Base-by-base conservation (phyloP, 2,329 filamentous ascomycete genomes). In the Xylaria sp. region DNA sequence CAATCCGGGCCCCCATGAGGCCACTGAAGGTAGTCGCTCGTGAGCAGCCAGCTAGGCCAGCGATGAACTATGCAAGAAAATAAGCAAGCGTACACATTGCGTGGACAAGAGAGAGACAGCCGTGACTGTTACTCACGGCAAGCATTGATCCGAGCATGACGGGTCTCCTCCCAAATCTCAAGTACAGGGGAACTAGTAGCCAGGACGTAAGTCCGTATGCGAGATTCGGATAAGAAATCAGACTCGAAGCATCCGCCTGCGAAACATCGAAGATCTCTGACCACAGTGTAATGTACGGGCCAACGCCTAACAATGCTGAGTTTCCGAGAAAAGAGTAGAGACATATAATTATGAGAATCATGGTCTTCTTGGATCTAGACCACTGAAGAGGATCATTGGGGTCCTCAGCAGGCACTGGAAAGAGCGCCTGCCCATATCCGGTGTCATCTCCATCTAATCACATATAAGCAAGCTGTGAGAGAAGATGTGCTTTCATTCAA, bases 201-300 rank as follows among this genome's bases (percentile, higher is more conserved):
- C 90, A 79, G 0, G 85, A 86, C 2, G 83, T 86, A 68, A 89
- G 88, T 0, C 88, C 88, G 77, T 88, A 90, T 3, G 85, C 84
- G 23, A 90, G 80, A 75, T 89, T 90, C 0, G 87, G 84, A 74
- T 90, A 90, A 12, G 86, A 88, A 65, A 90, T 82, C 41, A 90
- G 77, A 8, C 85, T 84, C 0, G 87, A 88, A 0, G 88, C 87
- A 10, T 78, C 82, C 7, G 83, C 84, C 2, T 83, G 80, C 3
- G 83, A 81, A 55, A 90, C 83, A 3, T 77, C 76, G 74, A 89
- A 89, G 52, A 85, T 79, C 63, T 86, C 79, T 0, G 86, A 78
- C 74, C 83, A 90, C 46, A 88, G 82, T 6, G 79, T 80, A 69
- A 90, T 86, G 77, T 90, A 90, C 0, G 88, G 86, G 0, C 86